Base-by-base conservation (phyloP, 305 asterid genomes). In the Lippia alba region DNA sequence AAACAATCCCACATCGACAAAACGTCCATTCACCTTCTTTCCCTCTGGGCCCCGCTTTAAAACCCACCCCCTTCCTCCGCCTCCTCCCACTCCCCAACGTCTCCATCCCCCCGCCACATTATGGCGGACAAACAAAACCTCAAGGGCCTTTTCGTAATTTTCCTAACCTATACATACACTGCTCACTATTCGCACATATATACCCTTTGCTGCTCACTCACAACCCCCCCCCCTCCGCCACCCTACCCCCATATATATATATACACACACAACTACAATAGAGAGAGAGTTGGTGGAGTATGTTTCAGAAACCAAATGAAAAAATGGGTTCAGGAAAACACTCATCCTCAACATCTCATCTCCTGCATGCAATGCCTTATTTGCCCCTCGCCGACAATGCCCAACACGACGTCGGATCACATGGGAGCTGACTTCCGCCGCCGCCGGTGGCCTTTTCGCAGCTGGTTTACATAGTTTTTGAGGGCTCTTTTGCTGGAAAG, bases 21-120 rank as follows among this genome's bases (percentile, higher is more conserved):
- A 73, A 73, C 56, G 72, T 72, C 79, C 72, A 69, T 73, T 76
- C 70, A 36, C 9, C 41, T 55, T 68, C 74, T 72, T 72, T 67
- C 75, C 18, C 36, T 50, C 53, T 74, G 82, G 82, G 81, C 50
- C 84, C 79, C 71, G 3, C 71, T 64, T 64, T 34, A 57, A 76
- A 64, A 69, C 64, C 12, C 8, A 41, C 81, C 79, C 73, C 71
- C 72, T 65, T 66, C 76, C 78, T 66, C 55, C 83, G 77, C 76
- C 83, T 72, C 51, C 86, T 75, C 61, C 86, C 79, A 78, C 86
- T 81, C 86, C 79, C 84, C 85, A 56, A 83, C 76, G 69, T 61
- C 72, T 20, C 74, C 66, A 14, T 60, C 67, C 11, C 61, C 54
- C 8, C 32, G 30, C 74, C 72, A 46, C 63, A 66, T 64, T 75